Conservation (phyloP, 305 asterid genomes). For the Fraxinus velutina region DNA sequence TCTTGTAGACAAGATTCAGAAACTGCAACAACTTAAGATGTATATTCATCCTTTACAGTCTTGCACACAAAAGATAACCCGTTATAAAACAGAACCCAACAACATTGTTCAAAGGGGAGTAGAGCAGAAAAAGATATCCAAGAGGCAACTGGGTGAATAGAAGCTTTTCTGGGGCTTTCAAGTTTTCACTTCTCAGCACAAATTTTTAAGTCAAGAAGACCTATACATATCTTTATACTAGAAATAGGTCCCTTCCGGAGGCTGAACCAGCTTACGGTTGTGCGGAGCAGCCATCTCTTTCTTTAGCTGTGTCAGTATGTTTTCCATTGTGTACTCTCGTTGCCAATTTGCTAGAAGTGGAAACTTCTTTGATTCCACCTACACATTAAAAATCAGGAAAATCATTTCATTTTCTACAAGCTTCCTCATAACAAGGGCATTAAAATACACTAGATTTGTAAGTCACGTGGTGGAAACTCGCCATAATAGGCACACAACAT, state of each 20-base stretch:
- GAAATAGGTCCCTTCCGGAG: slow-evolving; percentile 58
- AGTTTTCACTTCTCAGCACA: not conserved
- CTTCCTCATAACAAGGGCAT: not conserved
- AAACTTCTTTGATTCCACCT: slow-evolving; percentile 56
- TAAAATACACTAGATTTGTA: not conserved
- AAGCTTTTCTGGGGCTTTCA: slow-evolving; percentile 12
- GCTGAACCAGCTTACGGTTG: slow-evolving; percentile 59
- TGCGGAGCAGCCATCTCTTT: slow-evolving; percentile 53
- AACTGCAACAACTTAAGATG: not conserved
- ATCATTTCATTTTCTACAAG: not conserved
- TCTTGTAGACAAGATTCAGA: not conserved
- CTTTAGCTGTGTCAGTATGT: slow-evolving; percentile 48
- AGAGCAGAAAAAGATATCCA: slow-evolving; percentile 2
- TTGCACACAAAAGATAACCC: slow-evolving; percentile 21
- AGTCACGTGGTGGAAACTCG: not conserved
- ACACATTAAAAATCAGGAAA: not conserved
- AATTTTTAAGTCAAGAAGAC: slow-evolving; percentile 7
- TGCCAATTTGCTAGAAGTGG: slow-evolving; percentile 46
- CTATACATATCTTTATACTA: slow-evolving; percentile 23
- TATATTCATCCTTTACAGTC: not conserved
- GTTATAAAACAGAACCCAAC: slow-evolving; percentile 15
- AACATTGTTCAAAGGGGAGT: slow-evolving; percentile 21
- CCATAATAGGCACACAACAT: not conserved
- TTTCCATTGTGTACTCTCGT: slow-evolving; percentile 49
- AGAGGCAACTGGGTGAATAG: slow-evolving; percentile 19